Evolutionary conservation across 2,329 filamentous ascomycete genomes (phyloP).

Genomic region (Talaromyces sp.): DNA sequence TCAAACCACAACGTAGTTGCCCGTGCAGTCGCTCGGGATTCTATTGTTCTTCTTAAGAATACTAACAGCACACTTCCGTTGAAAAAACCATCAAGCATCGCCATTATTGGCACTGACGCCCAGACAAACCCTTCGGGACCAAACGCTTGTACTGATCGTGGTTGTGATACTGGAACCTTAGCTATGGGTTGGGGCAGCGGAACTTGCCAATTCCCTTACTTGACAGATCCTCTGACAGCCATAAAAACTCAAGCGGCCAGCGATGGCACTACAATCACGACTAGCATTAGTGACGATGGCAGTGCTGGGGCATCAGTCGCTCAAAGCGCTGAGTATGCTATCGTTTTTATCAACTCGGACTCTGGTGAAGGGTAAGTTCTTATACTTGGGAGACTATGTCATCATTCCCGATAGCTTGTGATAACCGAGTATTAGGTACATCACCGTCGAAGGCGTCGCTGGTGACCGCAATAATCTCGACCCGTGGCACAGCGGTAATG

Average conservation of each 20-base stretch:
- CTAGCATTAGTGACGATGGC: constrained; percentile 38
- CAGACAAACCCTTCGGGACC: constrained; percentile 63
- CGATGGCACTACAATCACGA: constrained; percentile 25
- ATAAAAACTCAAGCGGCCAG: constrained; percentile 17
- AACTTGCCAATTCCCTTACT: constrained; percentile 68
- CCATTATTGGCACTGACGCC: constrained; percentile 74
- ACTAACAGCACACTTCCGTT: constrained; percentile 48
- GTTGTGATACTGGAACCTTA: constrained; percentile 81
- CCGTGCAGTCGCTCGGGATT: constrained; percentile 68
- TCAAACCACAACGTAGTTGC: constrained; percentile 65
- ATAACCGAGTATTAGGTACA: constrained; percentile 53
- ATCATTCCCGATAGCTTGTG: constrained; percentile 41
- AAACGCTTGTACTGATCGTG: constrained; percentile 73
- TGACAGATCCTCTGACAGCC: constrained; percentile 7
- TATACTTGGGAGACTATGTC: constrained; percentile 41
- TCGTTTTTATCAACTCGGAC: constrained; percentile 27
- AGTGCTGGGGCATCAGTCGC: not conserved
- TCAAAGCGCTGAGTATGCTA: not conserved
- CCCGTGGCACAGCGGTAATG: constrained; percentile 9
- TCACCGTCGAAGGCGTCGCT: constrained; percentile 57
- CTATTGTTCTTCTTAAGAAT: constrained; percentile 68
- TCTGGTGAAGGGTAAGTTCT: constrained; percentile 57
- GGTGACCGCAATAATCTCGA: constrained; percentile 12
- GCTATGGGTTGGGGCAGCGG: constrained; percentile 88
- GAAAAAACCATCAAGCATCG: constrained; percentile 52